These are phyloP conservation scores for Thelonectria olida DNA, from an alignment of 2,329 filamentous ascomycete genomes.

Conservation along the genomic window DNA sequence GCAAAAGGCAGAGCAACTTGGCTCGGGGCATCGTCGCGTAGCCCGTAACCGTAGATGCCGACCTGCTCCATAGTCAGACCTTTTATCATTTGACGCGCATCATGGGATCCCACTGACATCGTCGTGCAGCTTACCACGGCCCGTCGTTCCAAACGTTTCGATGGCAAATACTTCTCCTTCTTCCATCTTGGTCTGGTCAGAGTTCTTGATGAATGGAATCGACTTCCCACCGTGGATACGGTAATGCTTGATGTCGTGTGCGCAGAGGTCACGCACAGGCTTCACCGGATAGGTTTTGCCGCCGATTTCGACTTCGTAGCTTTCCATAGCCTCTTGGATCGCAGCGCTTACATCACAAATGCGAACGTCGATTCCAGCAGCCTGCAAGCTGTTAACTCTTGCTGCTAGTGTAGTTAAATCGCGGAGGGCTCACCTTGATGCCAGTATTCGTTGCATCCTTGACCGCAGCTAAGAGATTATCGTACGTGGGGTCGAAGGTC, in stretches of 20 bases:
- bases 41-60: constrained; percentile 63
- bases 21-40: constrained; percentile 48
- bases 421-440: constrained; percentile 59
- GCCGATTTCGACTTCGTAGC: constrained; percentile 84
- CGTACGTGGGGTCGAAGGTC: constrained; percentile 76
- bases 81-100: accelerated
- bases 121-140: constrained; percentile 81
- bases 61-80: constrained; percentile 40
- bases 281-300: constrained; percentile 82
- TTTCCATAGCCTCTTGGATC: constrained; percentile 91
- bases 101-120: constrained; percentile 62
- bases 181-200: constrained; percentile 91
- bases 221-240: constrained; percentile 89
- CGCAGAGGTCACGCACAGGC: constrained; percentile 82
- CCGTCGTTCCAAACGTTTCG: constrained; percentile 92
- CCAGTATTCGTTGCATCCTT: constrained; percentile 84
- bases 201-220: constrained; percentile 87
- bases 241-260: constrained; percentile 86
- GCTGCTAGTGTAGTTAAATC: accelerated
- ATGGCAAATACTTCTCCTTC: constrained; percentile 93
- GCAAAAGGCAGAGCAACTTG: constrained; percentile 52
- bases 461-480: constrained; percentile 75
- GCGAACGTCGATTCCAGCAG: constrained; percentile 85
- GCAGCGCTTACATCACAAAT: constrained; percentile 82
- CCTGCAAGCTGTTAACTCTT: constrained; percentile 23